Conservation (phyloP, 208 protist species). For the Naegleria gruberi region DNA sequence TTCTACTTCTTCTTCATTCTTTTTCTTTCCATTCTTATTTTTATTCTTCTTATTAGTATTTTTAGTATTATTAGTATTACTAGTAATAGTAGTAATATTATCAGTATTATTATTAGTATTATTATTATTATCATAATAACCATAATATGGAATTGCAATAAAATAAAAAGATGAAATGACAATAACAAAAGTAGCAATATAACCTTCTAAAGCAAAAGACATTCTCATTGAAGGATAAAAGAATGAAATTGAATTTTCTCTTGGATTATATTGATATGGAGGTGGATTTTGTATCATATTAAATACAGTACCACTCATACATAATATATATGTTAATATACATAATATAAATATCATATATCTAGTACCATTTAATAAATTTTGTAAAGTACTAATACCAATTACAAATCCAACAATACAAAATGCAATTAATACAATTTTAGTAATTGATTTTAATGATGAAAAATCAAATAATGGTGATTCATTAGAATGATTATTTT, state of each 20-base stretch:
- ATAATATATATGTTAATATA: background rate
- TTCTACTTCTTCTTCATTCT: background rate
- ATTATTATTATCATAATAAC: background rate
- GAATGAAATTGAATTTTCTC: background rate
- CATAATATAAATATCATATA: background rate
- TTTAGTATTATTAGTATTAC: background rate
- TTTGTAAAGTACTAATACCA: background rate
- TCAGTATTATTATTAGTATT: background rate
- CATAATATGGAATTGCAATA: background rate
- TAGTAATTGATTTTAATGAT: background rate
- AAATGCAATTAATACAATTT: background rate
- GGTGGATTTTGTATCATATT: background rate
- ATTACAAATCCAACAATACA: background rate
- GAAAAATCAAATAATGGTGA: too few relatives aligned
- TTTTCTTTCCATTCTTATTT: background rate
- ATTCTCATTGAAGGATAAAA: background rate
- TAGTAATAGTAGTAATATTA: background rate
- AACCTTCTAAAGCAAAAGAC: background rate
- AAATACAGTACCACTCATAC: background rate
- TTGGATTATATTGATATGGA: constrained; percentile 8
- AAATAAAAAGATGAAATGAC: background rate
- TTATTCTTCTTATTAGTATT: background rate
- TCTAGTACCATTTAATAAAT: background rate
- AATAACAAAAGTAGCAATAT: background rate
- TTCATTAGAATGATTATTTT: too few relatives aligned